A percentile compares a stretch with the other conserved stretches of the same genome.
phyloP scores from a whole-genome alignment of 2,329 filamentous ascomycete genomes.

The Diplodia intermedia region DNA sequence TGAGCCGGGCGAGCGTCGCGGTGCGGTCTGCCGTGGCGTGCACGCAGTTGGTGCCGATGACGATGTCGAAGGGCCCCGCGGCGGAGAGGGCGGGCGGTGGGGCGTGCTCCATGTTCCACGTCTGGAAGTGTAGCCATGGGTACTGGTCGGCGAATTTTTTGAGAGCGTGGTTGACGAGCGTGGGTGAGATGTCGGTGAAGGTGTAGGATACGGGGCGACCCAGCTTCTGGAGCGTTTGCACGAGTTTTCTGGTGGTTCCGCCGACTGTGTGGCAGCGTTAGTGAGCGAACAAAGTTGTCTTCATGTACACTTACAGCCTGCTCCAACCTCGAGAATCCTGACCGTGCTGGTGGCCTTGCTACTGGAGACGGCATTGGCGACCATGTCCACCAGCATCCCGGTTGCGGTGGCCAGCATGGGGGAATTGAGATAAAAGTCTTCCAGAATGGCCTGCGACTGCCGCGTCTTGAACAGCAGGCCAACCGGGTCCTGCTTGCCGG shows the following conservation, averaged over 20 bases:
- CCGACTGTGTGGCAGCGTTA: background rate
- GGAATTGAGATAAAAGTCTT: constrained; percentile 35
- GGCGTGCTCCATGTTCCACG: background rate
- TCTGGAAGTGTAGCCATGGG: background rate
- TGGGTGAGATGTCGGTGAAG: constrained; percentile 30
- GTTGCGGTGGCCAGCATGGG: constrained; percentile 37
- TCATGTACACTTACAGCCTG: background rate
- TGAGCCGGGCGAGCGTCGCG: constrained; percentile 32
- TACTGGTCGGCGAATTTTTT: background rate
- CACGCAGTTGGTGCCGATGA: constrained; percentile 37
- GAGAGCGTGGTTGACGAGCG: constrained; percentile 20
- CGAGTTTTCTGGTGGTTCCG: background rate
- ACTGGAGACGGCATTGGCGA: background rate
- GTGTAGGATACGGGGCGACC: constrained; percentile 26
- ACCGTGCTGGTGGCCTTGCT: background rate
- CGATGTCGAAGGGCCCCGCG: constrained; percentile 28
- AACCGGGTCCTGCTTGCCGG: constrained; percentile 34
- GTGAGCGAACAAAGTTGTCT: background rate
- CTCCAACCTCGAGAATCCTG: background rate
- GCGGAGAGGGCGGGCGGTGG: background rate
- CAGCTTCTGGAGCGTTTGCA: background rate
- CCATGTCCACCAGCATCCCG: constrained; percentile 30
- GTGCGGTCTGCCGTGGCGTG: constrained; percentile 36
- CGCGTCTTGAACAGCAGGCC: constrained; percentile 35
- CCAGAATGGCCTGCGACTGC: constrained; percentile 34